A percentile compares a stretch with the other conserved stretches of the same genome.
Conservation (phyloP, 768 basidiomycete genomes). For the Dentipellis fragilis region DNA sequence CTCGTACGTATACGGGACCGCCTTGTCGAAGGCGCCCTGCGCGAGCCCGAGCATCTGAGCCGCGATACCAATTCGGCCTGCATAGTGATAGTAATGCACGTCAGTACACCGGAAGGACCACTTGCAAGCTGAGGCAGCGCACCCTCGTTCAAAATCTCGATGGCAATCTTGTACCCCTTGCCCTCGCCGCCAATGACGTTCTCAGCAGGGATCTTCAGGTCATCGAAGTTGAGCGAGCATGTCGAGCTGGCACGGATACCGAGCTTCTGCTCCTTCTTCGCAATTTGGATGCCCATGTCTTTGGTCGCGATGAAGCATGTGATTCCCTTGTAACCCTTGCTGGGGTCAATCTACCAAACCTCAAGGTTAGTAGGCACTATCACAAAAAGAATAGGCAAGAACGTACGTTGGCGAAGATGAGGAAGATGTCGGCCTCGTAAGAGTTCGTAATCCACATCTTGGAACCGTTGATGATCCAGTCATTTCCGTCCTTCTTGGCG, state of each 20-base stretch:
- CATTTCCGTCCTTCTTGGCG: slow-evolving; percentile 76
- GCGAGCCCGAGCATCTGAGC: slow-evolving; percentile 98
- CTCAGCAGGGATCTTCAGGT: slow-evolving; percentile 74
- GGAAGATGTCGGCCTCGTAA: slow-evolving; percentile 80
- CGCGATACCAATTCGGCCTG: slow-evolving; percentile 91
- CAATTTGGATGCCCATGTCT: slow-evolving; percentile 94
- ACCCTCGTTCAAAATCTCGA: slow-evolving; percentile 94
- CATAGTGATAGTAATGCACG: not conserved
- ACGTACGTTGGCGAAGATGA: slow-evolving; percentile 91
- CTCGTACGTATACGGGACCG: slow-evolving; percentile 91
- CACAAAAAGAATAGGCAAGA: not conserved
- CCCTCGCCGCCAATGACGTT: slow-evolving; percentile 91
- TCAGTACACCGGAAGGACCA: not conserved
- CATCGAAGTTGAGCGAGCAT: slow-evolving; percentile 90
- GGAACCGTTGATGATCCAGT: slow-evolving; percentile 88
- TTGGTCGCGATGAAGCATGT: slow-evolving; percentile 95
- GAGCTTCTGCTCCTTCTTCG: slow-evolving; percentile 98
- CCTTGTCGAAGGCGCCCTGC: slow-evolving; percentile 92
- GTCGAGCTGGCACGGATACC: slow-evolving; percentile 96
- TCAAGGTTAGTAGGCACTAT: not conserved
- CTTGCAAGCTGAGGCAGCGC: not conserved
- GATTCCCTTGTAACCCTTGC: slow-evolving; percentile 97
- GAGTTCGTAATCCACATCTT: slow-evolving; percentile 99
- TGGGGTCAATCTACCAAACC: slow-evolving; percentile 55
- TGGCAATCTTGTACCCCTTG: slow-evolving; percentile 94